Conservation (phyloP, 2,329 filamentous ascomycete genomes). For the Ascocoryne sarcoides region DNA sequence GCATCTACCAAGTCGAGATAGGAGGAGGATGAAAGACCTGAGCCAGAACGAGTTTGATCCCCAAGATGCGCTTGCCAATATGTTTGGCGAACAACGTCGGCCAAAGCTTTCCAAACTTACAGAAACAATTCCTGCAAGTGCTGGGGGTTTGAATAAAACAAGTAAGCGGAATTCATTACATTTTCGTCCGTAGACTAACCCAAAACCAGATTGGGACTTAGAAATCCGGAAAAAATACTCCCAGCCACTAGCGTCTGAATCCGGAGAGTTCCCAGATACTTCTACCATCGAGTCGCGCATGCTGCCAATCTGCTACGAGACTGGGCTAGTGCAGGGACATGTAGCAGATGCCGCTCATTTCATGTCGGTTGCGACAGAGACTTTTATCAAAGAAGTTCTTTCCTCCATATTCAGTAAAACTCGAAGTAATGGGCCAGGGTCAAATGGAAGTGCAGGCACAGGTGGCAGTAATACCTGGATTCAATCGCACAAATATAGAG, state of each 20-base stretch:
- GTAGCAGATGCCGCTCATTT: slow-evolving; percentile 52
- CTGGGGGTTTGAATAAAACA: slow-evolving; percentile 69
- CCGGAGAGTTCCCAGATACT: slow-evolving; percentile 61
- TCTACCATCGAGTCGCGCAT: slow-evolving; percentile 54
- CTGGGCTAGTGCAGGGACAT: slow-evolving; percentile 52
- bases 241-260: slow-evolving; percentile 56
- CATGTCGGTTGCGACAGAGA: slow-evolving; percentile 57
- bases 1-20: slow-evolving; percentile 58
- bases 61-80: slow-evolving; percentile 24
- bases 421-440: slow-evolving; percentile 54
- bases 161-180: slow-evolving; percentile 32
- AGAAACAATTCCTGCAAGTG: slow-evolving; percentile 58
- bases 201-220: slow-evolving; percentile 48
- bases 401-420: slow-evolving; percentile 56
- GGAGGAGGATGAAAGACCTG: slow-evolving; percentile 58
- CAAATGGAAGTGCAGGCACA: slow-evolving; percentile 51
- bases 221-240: slow-evolving; percentile 59
- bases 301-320: slow-evolving; percentile 61
- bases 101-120: slow-evolving; percentile 35
- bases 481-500: slow-evolving; percentile 69
- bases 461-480: slow-evolving; percentile 62
- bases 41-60: slow-evolving; percentile 43
- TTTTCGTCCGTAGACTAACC: slow-evolving; percentile 1
- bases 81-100: slow-evolving; percentile 29
- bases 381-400: slow-evolving; percentile 58